phyloP scores from a whole-genome alignment of 768 basidiomycete genomes.

The Mycena olivaceomarginata region DNA sequence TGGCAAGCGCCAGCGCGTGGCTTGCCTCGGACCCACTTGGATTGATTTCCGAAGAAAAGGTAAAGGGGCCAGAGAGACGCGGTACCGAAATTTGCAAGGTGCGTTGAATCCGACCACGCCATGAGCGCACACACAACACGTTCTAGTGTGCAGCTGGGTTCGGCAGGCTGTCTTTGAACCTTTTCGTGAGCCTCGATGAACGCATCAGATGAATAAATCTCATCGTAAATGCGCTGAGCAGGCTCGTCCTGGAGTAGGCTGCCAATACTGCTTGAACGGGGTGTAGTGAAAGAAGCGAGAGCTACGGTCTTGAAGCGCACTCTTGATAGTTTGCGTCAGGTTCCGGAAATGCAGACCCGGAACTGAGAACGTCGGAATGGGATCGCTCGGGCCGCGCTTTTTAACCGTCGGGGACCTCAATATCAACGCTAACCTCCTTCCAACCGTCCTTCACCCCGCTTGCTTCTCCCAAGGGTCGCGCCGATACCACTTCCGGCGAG shows the following conservation, averaged over 20 bases:
- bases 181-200: conserved; percentile 47
- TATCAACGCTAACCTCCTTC: conserved; percentile 40
- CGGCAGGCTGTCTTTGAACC: conserved; percentile 41
- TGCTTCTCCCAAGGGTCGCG: not conserved
- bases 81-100: conserved; percentile 59
- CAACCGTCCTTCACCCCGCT: conserved; percentile 39
- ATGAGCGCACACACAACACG: conserved; percentile 49
- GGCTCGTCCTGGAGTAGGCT: conserved; percentile 20
- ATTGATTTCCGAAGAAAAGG: conserved; percentile 40
- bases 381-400: conserved; percentile 15
- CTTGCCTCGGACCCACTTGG: conserved; percentile 60
- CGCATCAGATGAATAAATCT: conserved; percentile 49
- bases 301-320: conserved; percentile 20
- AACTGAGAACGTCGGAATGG: conserved; percentile 24
- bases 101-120: conserved; percentile 60
- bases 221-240: conserved; percentile 45
- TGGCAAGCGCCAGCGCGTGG: conserved; percentile 51
- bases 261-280: conserved; percentile 51
- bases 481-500: not conserved
- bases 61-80: conserved; percentile 66
- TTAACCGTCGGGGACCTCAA: conserved; percentile 48
- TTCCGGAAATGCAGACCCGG: conserved; percentile 42
- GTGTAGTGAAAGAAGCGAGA: conserved; percentile 45
- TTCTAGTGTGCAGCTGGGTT: conserved; percentile 42
- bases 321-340: conserved; percentile 35